A percentile compares a stretch with the other conserved stretches of the same genome.
These are phyloP conservation scores for Ogataea wickerhamii DNA, from an alignment of 805 yeast species.

Conservation along the genomic window DNA sequence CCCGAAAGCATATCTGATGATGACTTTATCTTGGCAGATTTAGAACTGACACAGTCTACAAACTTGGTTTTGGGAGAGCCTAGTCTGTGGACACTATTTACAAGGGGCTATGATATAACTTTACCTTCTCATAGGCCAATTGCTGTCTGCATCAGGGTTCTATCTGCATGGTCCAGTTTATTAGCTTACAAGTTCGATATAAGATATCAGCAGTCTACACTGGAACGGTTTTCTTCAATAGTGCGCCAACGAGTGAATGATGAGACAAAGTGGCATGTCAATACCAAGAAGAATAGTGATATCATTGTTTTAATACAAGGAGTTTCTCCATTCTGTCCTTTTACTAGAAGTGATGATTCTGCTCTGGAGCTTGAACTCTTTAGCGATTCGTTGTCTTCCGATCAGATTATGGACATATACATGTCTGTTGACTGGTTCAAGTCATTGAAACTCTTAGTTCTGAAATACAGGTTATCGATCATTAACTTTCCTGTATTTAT, in stretches of 20 bases:
- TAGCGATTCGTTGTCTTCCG: constrained; percentile 38
- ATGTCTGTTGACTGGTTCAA: constrained; percentile 50
- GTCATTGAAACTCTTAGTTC: constrained; percentile 64
- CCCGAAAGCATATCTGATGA: constrained; percentile 12
- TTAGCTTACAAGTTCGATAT: constrained; percentile 45
- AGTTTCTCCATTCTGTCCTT: constrained; percentile 53
- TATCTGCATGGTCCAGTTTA: constrained; percentile 59
- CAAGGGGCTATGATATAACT: constrained; percentile 37
- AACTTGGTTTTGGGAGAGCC: constrained; percentile 28
- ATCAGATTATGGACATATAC: constrained; percentile 36
- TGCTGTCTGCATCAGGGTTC: constrained; percentile 45
- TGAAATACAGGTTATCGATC: constrained; percentile 73
- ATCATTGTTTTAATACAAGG: constrained; percentile 51
- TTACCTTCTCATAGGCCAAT: constrained; percentile 44
- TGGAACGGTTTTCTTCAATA: constrained; percentile 52
- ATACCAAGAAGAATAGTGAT: constrained; percentile 39
- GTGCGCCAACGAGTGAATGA: constrained; percentile 62
- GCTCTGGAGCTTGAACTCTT: constrained; percentile 45
- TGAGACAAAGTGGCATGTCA: constrained; percentile 79
- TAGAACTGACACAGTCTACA: constrained; percentile 25
- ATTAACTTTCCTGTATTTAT: constrained; percentile 68
- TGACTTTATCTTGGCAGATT: constrained; percentile 39
- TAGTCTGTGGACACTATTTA: constrained; percentile 37
- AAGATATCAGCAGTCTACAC: constrained; percentile 25
- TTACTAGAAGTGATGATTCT: constrained; percentile 20